Percentiles rank a stretch among this genome's conserved stretches.
Evolutionary conservation across 2,329 filamentous ascomycete species (phyloP).

Genomic region (Penicillium sp.): DNA sequence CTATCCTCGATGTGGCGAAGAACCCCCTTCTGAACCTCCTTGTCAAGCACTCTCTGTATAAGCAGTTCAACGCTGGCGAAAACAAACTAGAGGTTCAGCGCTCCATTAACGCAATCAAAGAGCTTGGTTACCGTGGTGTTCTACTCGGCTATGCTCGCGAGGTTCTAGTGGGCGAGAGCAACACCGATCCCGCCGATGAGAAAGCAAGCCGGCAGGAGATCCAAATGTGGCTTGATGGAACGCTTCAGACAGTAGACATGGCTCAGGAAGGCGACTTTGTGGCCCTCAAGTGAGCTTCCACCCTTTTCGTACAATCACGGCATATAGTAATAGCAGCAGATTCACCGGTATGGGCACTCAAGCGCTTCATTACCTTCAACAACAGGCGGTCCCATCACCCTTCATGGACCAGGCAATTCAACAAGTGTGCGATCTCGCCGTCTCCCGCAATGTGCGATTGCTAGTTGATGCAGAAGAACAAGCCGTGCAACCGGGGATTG

Average conservation of each 20-base stretch:
- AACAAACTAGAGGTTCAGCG: constrained; percentile 54
- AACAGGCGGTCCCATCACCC: constrained; percentile 44
- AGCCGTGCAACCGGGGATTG: constrained; percentile 56
- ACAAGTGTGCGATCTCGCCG: constrained; percentile 50
- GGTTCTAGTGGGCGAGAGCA: constrained; percentile 54
- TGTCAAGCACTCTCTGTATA: constrained; percentile 56
- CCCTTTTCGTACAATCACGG: not conserved
- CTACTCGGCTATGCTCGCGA: constrained; percentile 61
- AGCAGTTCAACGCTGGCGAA: constrained; percentile 62
- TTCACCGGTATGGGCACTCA: constrained; percentile 53
- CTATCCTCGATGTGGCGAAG: constrained; percentile 53
- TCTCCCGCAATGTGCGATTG: constrained; percentile 50
- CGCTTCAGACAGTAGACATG: constrained; percentile 59
- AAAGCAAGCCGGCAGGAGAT: constrained; percentile 41
- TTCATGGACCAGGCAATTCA: constrained; percentile 50
- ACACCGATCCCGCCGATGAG: constrained; percentile 34
- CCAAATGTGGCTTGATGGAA: constrained; percentile 57
- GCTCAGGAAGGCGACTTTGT: constrained; percentile 57
- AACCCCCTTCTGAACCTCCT: constrained; percentile 53
- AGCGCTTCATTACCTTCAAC: constrained; percentile 42
- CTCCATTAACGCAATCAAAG: constrained; percentile 53
- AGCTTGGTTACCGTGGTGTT: constrained; percentile 58
- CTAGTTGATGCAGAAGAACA: constrained; percentile 62
- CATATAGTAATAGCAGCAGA: constrained; percentile 13
- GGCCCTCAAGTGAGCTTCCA: constrained; percentile 53